phyloP scores from a whole-genome alignment of 2,329 filamentous ascomycete genomes.

The Blastomyces gilchristii region DNA sequence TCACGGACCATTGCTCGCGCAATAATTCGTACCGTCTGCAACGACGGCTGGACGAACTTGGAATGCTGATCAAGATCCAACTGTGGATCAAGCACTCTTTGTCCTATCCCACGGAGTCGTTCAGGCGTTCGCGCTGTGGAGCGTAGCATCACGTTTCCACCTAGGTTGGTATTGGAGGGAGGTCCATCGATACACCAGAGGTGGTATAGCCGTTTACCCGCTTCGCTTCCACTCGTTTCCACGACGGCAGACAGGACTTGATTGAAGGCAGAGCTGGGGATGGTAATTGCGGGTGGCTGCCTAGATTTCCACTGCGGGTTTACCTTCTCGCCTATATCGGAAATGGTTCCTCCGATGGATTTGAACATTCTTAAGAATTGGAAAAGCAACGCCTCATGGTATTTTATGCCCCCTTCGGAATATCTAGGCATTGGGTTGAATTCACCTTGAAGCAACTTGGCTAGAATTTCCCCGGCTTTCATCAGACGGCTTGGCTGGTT shows the following conservation, averaged over 20 bases:
- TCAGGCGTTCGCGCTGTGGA: not conserved
- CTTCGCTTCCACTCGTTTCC: slow-evolving; percentile 37
- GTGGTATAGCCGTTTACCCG: slow-evolving; percentile 41
- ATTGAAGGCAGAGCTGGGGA: slow-evolving; percentile 40
- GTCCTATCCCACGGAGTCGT: not conserved
- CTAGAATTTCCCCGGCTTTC: slow-evolving; percentile 25
- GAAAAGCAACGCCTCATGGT: slow-evolving; percentile 24
- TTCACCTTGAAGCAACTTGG: slow-evolving; percentile 27
- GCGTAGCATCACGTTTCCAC: not conserved
- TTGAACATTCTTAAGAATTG: slow-evolving; percentile 25
- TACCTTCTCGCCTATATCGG: slow-evolving; percentile 20
- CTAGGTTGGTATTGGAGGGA: not conserved
- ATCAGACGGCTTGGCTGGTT: slow-evolving; percentile 17
- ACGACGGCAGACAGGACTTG: slow-evolving; percentile 45
- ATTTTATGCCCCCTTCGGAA: slow-evolving; percentile 12
- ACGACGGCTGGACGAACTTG: not conserved
- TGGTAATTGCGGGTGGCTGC: slow-evolving; percentile 18
- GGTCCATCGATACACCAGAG: slow-evolving; percentile 36
- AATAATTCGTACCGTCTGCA: slow-evolving; percentile 1
- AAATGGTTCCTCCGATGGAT: slow-evolving; percentile 25
- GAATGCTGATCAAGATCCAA: not conserved
- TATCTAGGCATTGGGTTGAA: slow-evolving; percentile 22
- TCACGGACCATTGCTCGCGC: not conserved
- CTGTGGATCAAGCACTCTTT: not conserved
- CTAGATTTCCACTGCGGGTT: slow-evolving; percentile 14